phyloP scores from a whole-genome alignment of 2,329 filamentous ascomycete species.

The Lasiodiplodia hormozganensis region DNA sequence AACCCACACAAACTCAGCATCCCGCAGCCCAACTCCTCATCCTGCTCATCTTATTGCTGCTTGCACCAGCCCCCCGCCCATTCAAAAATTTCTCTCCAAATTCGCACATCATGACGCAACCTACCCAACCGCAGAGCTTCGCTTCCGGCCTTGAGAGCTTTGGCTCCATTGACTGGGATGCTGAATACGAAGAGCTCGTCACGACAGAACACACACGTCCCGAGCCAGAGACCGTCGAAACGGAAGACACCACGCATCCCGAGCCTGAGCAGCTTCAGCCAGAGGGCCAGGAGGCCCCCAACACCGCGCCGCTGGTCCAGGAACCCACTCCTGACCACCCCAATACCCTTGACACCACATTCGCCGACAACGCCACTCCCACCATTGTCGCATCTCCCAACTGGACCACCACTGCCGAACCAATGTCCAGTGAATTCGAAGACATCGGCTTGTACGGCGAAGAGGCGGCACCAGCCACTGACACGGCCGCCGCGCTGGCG shows the following conservation, averaged over 20 bases:
- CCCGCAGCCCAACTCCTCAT: background rate
- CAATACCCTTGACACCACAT: background rate
- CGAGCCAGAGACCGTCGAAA: background rate
- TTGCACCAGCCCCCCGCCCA: background rate
- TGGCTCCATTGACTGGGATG: slow-evolving; percentile 14
- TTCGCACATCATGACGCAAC: background rate
- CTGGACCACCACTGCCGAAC: background rate
- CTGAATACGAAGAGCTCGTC: slow-evolving; percentile 1
- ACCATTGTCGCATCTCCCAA: background rate
- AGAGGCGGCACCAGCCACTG: background rate
- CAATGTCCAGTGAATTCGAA: background rate
- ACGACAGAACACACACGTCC: background rate
- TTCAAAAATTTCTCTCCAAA: background rate
- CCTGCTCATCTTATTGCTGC: background rate
- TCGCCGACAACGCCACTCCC: background rate
- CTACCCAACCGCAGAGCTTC: slow-evolving; percentile 4
- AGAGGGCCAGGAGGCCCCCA: background rate
- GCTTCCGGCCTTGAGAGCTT: slow-evolving; percentile 11
- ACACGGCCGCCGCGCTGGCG: background rate
- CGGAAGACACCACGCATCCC: background rate
- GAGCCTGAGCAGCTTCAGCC: background rate
- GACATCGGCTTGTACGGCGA: background rate
- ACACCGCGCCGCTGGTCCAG: background rate
- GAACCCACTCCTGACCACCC: background rate
- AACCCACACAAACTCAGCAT: no score